Evolutionary conservation across 805 yeast genomes (phyloP), one percentile per base, ranked within the genome.

Genomic region (Hanseniaspora jakobsenii): DNA sequence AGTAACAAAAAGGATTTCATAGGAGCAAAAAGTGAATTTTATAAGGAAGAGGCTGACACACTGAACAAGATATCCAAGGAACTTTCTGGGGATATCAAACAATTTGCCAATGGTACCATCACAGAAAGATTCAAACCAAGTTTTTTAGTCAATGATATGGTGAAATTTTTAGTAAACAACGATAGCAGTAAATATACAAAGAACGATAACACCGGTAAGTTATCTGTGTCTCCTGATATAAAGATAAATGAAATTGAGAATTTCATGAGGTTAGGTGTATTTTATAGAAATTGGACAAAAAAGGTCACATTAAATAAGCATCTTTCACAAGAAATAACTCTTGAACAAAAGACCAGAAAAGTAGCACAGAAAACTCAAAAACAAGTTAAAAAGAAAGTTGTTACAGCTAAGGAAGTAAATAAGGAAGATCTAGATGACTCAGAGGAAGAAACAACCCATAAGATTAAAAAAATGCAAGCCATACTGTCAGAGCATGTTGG

Each of bases 371-470:
- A 32, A 29, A 17, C 23, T 2, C 21, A 24, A 6, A 21, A 17
- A 30, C 76, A 70, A 42, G 73, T 72, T n/a, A 55, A 61, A 1
- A 63, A 63, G 0, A 53, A 53, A 3, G 58, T 67, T 2, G 65
- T 67, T 2, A 75, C 77, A 0, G 86, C 91, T 0, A 69, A 67
- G 48, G 65, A 65, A 14, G 72, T 79, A 7, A 60, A 67, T 0
- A 70, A 76, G 0, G 63, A 64, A 4, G 81, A 78, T 23, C 56
- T 80, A 28, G 66, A 60, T 3, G 61, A 66, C 19, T 69, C 73
- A 31, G 75, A 70, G 29, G 73, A 72, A 43, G 78, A 75, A 48
- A 81, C 89, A 0, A 73, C 87, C 1, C 69, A 68, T 38, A 72
- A 78, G 55, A 83, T 83, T 4, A 69, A 70, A 38, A 61, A 63